Conservation (phyloP, 768 basidiomycete species). For the Lentinus tigrinus region DNA sequence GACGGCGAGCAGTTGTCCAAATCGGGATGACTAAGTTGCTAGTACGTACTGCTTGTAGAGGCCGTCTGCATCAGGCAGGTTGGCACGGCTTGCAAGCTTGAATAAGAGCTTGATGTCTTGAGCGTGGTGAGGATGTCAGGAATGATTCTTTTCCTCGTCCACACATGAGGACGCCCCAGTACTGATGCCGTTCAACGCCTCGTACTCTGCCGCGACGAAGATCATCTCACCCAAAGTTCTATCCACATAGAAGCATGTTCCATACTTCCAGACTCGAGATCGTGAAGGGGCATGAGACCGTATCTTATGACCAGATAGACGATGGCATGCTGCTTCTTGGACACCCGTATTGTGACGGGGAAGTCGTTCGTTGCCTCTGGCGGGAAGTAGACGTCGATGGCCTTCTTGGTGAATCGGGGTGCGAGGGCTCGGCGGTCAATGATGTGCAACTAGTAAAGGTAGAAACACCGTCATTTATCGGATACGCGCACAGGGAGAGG, state of each 20-base stretch:
- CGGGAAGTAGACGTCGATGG: slow-evolving; percentile 98
- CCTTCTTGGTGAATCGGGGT: slow-evolving; percentile 93
- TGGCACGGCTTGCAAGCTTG: slow-evolving; percentile 94
- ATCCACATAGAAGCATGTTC: slow-evolving; percentile 99
- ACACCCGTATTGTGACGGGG: slow-evolving; percentile 99
- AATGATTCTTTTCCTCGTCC: slow-evolving; percentile 93
- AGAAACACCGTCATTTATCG: not conserved
- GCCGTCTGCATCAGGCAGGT: slow-evolving; percentile 96
- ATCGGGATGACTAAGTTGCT: too few relatives aligned
- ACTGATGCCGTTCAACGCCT: slow-evolving; percentile 91
- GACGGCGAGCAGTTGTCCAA: too few relatives aligned
- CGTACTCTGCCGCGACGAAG: slow-evolving; percentile 97
- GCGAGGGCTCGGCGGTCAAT: slow-evolving; percentile 94
- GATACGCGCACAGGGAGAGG: not conserved
- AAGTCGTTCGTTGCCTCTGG: slow-evolving; percentile 98
- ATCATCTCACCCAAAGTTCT: slow-evolving; percentile 99
- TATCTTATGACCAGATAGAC: slow-evolving; percentile 98
- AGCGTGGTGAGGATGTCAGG: slow-evolving; percentile 92
- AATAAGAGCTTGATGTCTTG: slow-evolving; percentile 98
- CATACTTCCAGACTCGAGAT: slow-evolving; percentile 95
- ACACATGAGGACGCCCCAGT: slow-evolving; percentile 97
- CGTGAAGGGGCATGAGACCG: slow-evolving; percentile 98
- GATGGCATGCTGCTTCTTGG: slow-evolving; percentile 94
- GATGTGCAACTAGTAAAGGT: slow-evolving; percentile 77
- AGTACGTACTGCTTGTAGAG: slow-evolving; percentile 93